phyloP scores from a whole-genome alignment of 768 basidiomycete species.

The Russula brevipes region DNA sequence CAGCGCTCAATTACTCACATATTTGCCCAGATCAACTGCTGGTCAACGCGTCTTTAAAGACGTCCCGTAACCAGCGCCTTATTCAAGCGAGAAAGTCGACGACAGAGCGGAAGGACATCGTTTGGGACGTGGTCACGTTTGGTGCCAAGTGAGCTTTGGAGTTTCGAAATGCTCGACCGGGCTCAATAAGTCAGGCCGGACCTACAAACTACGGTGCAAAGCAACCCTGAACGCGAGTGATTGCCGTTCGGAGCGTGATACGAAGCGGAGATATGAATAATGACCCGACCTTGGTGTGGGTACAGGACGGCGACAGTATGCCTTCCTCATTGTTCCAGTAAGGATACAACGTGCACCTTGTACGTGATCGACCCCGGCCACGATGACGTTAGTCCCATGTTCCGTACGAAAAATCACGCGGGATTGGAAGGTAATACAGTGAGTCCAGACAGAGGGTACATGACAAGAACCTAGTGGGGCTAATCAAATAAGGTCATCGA shows the following conservation, averaged over 20 bases:
- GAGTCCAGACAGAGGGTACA: not conserved
- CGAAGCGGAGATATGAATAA: not conserved
- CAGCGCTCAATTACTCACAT: not conserved
- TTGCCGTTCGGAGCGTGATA: not conserved
- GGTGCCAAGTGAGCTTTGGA: not conserved
- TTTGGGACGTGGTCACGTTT: not conserved
- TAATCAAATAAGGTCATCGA: constrained; percentile 35
- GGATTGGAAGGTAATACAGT: not conserved
- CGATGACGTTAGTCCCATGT: not conserved
- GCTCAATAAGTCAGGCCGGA: not conserved
- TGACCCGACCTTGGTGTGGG: not conserved
- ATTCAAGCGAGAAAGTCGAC: not conserved
- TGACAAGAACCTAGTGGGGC: not conserved
- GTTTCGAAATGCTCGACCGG: not conserved
- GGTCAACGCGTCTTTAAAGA: not conserved
- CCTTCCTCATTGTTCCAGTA: constrained; percentile 12
- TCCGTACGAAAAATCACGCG: not conserved
- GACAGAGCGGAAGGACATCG: not conserved
- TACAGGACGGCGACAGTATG: not conserved
- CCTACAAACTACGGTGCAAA: not conserved
- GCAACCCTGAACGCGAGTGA: not conserved
- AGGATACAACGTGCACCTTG: constrained; percentile 7
- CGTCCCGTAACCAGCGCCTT: too few relatives aligned
- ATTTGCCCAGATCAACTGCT: not conserved
- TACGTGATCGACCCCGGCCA: not conserved